Conservation (phyloP, 257 asterid species). For the Primulina huaijiensis region DNA sequence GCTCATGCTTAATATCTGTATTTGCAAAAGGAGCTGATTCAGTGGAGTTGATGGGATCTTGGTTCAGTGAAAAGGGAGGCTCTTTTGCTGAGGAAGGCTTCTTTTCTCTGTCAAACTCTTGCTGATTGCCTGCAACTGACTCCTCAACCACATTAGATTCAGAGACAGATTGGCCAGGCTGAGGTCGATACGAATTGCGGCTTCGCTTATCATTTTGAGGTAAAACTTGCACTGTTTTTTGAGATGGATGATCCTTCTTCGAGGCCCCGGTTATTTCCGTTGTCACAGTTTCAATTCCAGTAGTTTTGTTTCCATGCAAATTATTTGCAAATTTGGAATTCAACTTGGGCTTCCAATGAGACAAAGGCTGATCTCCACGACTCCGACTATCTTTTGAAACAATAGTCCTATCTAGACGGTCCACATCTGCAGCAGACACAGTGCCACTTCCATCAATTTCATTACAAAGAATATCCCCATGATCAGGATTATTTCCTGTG, state of each 20-base stretch:
- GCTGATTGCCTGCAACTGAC: slow-evolving; percentile 33
- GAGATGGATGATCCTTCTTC: slow-evolving; percentile 47
- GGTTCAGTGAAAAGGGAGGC: slow-evolving; percentile 52
- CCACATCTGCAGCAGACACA: slow-evolving; percentile 39
- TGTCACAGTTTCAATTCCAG: slow-evolving; percentile 34
- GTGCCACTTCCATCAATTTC: slow-evolving; percentile 38
- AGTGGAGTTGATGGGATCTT: slow-evolving; percentile 38
- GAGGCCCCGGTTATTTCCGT: slow-evolving; percentile 35
- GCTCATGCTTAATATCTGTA: slow-evolving; percentile 40
- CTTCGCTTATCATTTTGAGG: slow-evolving; percentile 32
- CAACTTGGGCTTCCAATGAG: slow-evolving; percentile 88
- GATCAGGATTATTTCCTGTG: slow-evolving; percentile 39
- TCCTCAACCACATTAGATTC: slow-evolving; percentile 32
- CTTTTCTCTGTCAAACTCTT: slow-evolving; percentile 48
- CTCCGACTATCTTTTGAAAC: slow-evolving; percentile 45
- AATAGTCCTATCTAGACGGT: slow-evolving; percentile 40
- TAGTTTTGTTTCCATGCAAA: slow-evolving; percentile 39
- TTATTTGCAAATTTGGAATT: slow-evolving; percentile 36
- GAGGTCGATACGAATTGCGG: slow-evolving; percentile 26
- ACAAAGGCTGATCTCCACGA: slow-evolving; percentile 42
- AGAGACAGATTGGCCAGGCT: slow-evolving; percentile 29
- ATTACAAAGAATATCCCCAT: slow-evolving; percentile 31
- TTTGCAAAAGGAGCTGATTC: slow-evolving; percentile 33
- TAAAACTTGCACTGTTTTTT: slow-evolving; percentile 28
- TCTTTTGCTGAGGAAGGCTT: slow-evolving; percentile 40